Conservation (phyloP, 2,329 filamentous ascomycete genomes). For the Colletotrichum scovillei region DNA sequence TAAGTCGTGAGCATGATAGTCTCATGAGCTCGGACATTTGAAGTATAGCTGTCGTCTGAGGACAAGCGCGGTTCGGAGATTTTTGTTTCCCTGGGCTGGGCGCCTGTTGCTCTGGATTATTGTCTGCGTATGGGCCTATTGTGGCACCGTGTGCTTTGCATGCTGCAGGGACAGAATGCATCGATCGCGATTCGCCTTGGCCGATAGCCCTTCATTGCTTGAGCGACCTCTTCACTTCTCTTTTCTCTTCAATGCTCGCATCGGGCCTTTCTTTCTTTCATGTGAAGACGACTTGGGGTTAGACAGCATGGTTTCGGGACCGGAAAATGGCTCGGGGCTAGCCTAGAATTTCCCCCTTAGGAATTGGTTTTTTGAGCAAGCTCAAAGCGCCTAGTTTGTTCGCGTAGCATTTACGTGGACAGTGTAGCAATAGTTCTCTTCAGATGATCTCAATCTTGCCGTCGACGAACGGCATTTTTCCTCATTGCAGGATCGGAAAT, state of each 20-base stretch:
- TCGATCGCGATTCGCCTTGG: neutral
- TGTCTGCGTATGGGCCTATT: neutral
- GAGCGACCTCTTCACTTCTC: neutral
- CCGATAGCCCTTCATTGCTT: neutral
- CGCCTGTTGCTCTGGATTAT: neutral
- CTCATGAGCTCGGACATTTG: neutral
- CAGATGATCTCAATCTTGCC: slow-evolving; percentile 15
- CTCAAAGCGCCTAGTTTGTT: neutral
- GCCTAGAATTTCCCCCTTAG: neutral
- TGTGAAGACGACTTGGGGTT: neutral
- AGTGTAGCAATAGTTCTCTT: slow-evolving; percentile 21
- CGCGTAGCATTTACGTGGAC: neutral
- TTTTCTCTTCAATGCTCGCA: slow-evolving; percentile 17
- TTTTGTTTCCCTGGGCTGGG: neutral
- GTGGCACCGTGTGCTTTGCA: neutral
- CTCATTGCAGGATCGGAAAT: neutral
- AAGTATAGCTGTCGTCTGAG: neutral
- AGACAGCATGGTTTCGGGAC: neutral
- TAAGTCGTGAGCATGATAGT: slow-evolving; percentile 10
- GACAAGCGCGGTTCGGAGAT: neutral
- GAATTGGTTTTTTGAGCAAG: neutral
- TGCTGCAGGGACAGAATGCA: neutral
- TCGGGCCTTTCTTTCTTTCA: neutral
- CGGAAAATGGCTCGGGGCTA: neutral
- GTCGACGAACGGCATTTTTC: neutral